Conservation (phyloP, 495 filamentous ascomycete species). For the Chaetomium fimeti region DNA sequence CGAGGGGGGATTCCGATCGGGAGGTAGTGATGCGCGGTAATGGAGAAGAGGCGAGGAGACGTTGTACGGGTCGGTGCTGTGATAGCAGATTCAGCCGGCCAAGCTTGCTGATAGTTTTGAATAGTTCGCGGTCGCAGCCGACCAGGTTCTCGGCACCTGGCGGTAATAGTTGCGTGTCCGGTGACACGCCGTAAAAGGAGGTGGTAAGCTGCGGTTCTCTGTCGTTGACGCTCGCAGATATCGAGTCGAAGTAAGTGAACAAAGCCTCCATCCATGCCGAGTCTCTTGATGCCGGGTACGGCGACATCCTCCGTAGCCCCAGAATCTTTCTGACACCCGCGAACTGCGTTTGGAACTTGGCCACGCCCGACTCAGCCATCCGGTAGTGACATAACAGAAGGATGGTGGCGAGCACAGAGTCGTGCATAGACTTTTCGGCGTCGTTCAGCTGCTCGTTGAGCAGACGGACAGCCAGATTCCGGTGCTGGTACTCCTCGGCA, state of each 20-base stretch:
- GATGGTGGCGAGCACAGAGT: slow-evolving; percentile 85
- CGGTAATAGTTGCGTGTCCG: slow-evolving; percentile 66
- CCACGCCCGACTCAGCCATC: slow-evolving; percentile 87
- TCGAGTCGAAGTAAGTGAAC: slow-evolving; percentile 95
- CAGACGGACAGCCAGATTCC: slow-evolving; percentile 73
- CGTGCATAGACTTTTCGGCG: slow-evolving; percentile 68
- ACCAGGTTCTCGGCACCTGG: slow-evolving; percentile 69
- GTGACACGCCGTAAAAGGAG: slow-evolving; percentile 57
- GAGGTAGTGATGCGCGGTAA: slow-evolving; percentile 24
- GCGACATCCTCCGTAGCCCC: slow-evolving; percentile 67
- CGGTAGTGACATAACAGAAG: slow-evolving; percentile 88
- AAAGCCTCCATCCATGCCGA: slow-evolving; percentile 89
- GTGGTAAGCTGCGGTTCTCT: slow-evolving; percentile 83
- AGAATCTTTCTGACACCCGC: slow-evolving; percentile 92
- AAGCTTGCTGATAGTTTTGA: slow-evolving; percentile 72
- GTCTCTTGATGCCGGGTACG: slow-evolving; percentile 64
- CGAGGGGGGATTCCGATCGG: slow-evolving; percentile 39
- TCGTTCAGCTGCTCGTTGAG: slow-evolving; percentile 82
- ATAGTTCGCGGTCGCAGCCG: slow-evolving; percentile 79
- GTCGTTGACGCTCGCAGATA: slow-evolving; percentile 88
- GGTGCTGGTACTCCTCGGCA: slow-evolving; percentile 79
- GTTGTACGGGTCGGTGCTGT: slow-evolving; percentile 63
- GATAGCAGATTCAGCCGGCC: slow-evolving; percentile 87
- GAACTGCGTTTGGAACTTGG: slow-evolving; percentile 90
- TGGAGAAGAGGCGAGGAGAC: slow-evolving; percentile 32